Evolutionary conservation across 108 stramenopile species (phyloP).

Genomic region (Nitzschia sp.): DNA sequence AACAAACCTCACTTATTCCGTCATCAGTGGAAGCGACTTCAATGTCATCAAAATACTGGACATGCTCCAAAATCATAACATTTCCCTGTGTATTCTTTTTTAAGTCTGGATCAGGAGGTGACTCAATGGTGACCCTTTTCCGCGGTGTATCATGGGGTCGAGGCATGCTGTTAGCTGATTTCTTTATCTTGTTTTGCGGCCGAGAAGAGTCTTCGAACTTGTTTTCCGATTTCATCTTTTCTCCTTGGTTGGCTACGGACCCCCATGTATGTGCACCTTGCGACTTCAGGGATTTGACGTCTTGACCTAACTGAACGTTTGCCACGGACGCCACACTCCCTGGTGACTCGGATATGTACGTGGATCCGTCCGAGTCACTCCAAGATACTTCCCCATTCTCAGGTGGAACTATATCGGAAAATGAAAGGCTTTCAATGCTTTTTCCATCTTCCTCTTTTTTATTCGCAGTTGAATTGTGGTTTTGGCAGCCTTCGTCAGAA

Average conservation of each 20-base stretch:
- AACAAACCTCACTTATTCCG: slow-evolving; percentile 2
- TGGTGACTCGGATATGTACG: slow-evolving; percentile 17
- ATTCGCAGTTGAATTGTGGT: not conserved
- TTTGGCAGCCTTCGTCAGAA: not conserved
- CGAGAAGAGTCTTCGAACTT: not conserved
- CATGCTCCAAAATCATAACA: not conserved
- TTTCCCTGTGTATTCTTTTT: not conserved
- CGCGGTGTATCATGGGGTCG: not conserved
- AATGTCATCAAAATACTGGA: slow-evolving; percentile 9
- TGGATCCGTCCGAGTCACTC: slow-evolving; percentile 25
- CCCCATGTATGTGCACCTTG: too few species aligned
- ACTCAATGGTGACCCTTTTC: not conserved
- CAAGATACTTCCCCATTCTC: slow-evolving; percentile 12
- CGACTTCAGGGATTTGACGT: too few species aligned
- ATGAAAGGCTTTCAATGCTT: not conserved
- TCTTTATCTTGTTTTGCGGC: not conserved
- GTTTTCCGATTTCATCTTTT: not conserved
- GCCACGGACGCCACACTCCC: not conserved
- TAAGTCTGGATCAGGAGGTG: not conserved
- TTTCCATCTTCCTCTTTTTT: not conserved
- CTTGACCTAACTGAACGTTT: not conserved
- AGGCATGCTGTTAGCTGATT: not conserved
- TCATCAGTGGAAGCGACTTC: slow-evolving; percentile 2
- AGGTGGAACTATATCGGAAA: not conserved
- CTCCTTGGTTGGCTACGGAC: too few species aligned